These are phyloP conservation scores for Yamadazyma kanchanaburiensis DNA, from an alignment of 1,139 yeast species.

Conservation along the genomic window DNA sequence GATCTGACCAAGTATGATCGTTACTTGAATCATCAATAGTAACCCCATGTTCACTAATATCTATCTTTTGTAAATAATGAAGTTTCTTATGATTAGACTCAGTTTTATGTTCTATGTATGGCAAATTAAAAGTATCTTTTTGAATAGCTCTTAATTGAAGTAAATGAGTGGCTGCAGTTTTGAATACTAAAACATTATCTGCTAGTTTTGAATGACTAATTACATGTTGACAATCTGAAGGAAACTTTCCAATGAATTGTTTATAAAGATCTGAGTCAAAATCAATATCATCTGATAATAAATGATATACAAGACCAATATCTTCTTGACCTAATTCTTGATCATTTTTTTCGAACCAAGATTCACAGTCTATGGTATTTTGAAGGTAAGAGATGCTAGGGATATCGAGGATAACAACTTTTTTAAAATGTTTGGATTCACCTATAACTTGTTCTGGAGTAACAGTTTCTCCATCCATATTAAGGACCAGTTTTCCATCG, in stretches of 20 bases:
- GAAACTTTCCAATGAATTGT: conserved; percentile 44
- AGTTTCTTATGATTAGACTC: conserved; percentile 16
- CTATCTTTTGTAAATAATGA: conserved; percentile 31
- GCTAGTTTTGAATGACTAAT: conserved; percentile 67
- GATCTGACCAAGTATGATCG: conserved; percentile 33
- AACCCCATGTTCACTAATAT: conserved; percentile 21
- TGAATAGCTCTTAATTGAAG: conserved; percentile 57
- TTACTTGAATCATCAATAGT: conserved; percentile 18
- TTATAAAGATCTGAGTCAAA: conserved; percentile 45
- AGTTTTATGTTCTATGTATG: conserved; percentile 24
- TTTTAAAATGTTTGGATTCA: conserved; percentile 53
- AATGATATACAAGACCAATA: conserved; percentile 65
- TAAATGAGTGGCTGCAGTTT: conserved; percentile 50
- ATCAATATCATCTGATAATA: conserved; percentile 64
- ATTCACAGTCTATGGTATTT: conserved; percentile 32
- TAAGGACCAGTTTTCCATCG: conserved; percentile 54
- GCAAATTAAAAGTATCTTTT: conserved; percentile 50
- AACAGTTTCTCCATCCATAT: conserved; percentile 58
- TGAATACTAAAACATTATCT: conserved; percentile 58
- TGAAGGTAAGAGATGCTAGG: conserved; percentile 56
- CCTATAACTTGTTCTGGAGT: conserved; percentile 73
- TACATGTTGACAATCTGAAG: conserved; percentile 52
- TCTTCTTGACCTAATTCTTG: conserved; percentile 33
- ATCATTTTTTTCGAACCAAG: conserved; percentile 20
- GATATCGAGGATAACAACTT: conserved; percentile 69